Conservation (phyloP, 2,329 filamentous ascomycete species). For the Aspergillus sp. region DNA sequence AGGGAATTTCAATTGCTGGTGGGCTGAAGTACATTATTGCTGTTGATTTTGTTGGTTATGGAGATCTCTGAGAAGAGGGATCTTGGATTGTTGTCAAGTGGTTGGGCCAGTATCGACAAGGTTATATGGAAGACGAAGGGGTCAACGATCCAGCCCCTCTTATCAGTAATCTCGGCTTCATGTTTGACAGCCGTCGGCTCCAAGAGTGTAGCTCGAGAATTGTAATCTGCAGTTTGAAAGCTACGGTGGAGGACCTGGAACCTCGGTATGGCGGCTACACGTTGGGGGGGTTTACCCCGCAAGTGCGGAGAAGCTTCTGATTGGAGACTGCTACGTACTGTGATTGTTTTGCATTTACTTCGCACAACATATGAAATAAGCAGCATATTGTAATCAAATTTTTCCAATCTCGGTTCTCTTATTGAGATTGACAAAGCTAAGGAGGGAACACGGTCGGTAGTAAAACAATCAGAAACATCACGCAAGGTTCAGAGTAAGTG, state of each 20-base stretch:
- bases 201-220: neutral
- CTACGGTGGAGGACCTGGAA: neutral
- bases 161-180: neutral
- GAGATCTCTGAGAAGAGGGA: neutral
- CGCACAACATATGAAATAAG: neutral
- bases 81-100: neutral
- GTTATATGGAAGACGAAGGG: neutral
- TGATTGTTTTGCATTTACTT: neutral
- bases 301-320: neutral
- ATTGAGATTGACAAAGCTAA: neutral
- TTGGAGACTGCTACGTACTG: neutral
- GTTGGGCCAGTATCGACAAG: neutral
- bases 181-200: neutral
- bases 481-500: neutral
- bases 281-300: slow-evolving; percentile 2
- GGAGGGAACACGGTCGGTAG: slow-evolving; percentile 2
- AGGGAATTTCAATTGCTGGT: slow-evolving; percentile 24
- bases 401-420: neutral
- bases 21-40: slow-evolving; percentile 8
- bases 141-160: neutral
- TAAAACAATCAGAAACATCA: neutral
- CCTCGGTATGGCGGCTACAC: slow-evolving; percentile 12
- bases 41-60: neutral
- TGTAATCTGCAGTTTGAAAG: neutral
- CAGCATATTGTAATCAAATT: neutral